Conservation (phyloP, 371 early-diverging fungal species). For the Basidiobolus heterosporus region DNA sequence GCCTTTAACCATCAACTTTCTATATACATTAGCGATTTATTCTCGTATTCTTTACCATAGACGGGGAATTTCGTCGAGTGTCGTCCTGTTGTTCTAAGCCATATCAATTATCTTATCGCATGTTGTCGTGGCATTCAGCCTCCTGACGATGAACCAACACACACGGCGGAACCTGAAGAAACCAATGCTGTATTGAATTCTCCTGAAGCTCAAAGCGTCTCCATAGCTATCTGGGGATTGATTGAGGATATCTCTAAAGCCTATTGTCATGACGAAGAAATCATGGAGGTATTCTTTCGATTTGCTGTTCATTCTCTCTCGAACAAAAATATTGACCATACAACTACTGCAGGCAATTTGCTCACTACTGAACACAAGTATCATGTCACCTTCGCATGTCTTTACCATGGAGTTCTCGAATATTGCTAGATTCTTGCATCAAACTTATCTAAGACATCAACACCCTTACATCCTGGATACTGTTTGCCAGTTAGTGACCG, state of each 20-base stretch:
- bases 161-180: neutral
- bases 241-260: too few species aligned
- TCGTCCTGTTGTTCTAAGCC: slow-evolving; percentile 7
- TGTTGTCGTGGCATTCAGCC: slow-evolving; percentile 35
- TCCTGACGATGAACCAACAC: slow-evolving; percentile 25
- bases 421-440: slow-evolving; percentile 15
- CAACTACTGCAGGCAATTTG: slow-evolving; percentile 15
- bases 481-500: slow-evolving; percentile 28
- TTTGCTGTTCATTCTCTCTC: neutral
- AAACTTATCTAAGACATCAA: slow-evolving; percentile 20
- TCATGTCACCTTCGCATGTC: slow-evolving; percentile 24
- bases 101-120: slow-evolving; percentile 25
- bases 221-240: too few species aligned
- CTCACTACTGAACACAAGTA: slow-evolving; percentile 29
- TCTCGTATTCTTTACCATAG: neutral
- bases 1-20: neutral
- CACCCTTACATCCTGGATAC: slow-evolving; percentile 37
- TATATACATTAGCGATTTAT: neutral
- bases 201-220: too few species aligned
- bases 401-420: slow-evolving; percentile 22
- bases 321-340: neutral
- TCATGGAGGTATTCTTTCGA: too few species aligned
- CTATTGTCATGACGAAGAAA: too few species aligned
- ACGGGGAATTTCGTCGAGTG: slow-evolving; percentile 1
- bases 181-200: too few species aligned